Base-by-base conservation (phyloP, 306 rosid species). In the Trichosanthes cucumerina region DNA sequence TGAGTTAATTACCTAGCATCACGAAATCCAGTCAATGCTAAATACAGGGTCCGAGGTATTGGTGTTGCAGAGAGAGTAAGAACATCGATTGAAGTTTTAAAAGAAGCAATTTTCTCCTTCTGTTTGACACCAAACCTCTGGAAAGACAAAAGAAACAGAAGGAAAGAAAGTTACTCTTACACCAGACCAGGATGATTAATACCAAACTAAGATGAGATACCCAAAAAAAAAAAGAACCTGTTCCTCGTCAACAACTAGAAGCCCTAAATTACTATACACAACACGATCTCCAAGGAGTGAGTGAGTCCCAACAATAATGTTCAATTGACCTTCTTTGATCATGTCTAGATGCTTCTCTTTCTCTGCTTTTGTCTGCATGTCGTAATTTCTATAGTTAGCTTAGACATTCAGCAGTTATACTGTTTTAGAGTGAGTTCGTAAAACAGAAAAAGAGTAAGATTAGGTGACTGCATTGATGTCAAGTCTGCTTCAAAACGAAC, bases 121-220 rank as follows among this genome's bases (percentile, higher is more conserved):
- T 95, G 98, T 78, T 95, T 92, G 87, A 95, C 97, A 41, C 98
- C 98, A 88, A 95, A 95, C 87, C 98, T 92, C 96, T 92, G 88
- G 39, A 26, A 46, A 71, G 38, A 8, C 21, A 71, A 9, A 65
- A 69, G 33, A n/a, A 69, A 69, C 59, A 52, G 58, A 82, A 81
- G 73, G 80, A 80, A 82, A 87, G 80, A 71, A 33, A 52, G 36
- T 53, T 66, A 66, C 72, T 75, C 78, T 43, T 46, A 56, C 73
- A n/a, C 58, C 39, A 78, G 66, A 73, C 75, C 33, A 71, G 56
- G 76, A 71, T 12, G 57, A 46, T 71, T 71, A 71, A 80, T 0
- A 69, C 11, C 78, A 54, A 82, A 75, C 69, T 4, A 36, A 76
- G 69, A 79, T 79, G 50, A 23, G 74, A 76, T 54, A 16, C 79